A percentile compares a stretch with the other conserved stretches of the same genome.
phyloP scores from a whole-genome alignment of 495 filamentous ascomycete genomes.

The Wilcoxina mikolae region DNA sequence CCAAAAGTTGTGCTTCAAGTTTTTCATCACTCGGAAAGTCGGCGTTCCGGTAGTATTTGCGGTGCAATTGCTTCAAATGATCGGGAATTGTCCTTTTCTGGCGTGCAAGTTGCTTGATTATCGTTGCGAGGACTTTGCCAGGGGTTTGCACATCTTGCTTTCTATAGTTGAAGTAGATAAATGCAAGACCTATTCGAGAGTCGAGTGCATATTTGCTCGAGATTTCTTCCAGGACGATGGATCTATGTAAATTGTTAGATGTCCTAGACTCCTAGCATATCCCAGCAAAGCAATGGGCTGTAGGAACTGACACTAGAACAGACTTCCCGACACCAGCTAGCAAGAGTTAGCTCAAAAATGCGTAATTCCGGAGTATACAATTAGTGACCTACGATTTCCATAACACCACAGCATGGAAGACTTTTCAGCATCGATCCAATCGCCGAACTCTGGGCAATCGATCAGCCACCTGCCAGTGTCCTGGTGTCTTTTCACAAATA shows the following conservation, averaged over 20 bases:
- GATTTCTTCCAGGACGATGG: constrained; percentile 8
- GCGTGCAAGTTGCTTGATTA: constrained; percentile 15
- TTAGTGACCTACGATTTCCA: constrained; percentile 10
- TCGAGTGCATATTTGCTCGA: constrained; percentile 5
- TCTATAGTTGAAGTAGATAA: constrained; percentile 11
- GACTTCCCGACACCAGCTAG: constrained; percentile 17
- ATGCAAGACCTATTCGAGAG: constrained; percentile 5
- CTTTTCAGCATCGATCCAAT: neutral
- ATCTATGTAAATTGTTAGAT: neutral
- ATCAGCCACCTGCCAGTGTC: constrained; percentile 15
- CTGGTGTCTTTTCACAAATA: constrained; percentile 11
- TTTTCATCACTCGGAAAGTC: neutral
- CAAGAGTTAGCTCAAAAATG: neutral
- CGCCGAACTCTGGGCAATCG: constrained; percentile 4
- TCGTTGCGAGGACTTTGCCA: neutral
- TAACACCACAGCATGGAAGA: constrained; percentile 14
- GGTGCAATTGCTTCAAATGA: constrained; percentile 5
- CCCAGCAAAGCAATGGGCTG: neutral
- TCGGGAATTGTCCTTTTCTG: neutral
- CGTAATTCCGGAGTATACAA: neutral
- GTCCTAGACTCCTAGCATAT: neutral
- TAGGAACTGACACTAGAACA: constrained; percentile 4
- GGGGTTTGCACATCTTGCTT: constrained; percentile 4
- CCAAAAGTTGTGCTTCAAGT: constrained; percentile 7
- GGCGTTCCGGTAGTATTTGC: neutral